Conservation (phyloP, 257 asterid species). For the Ajuga chamaepitys region DNA sequence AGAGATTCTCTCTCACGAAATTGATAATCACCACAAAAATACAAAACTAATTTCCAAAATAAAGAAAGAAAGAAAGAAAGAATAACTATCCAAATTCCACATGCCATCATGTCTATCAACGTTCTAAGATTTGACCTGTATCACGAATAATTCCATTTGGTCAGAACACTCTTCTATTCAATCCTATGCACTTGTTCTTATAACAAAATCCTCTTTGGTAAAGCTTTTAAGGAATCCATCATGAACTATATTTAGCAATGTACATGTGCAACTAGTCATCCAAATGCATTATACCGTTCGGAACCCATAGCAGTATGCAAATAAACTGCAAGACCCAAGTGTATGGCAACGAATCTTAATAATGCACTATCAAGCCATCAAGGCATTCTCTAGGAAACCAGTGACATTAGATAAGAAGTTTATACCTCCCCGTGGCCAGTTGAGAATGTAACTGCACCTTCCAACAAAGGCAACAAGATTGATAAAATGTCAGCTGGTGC, state of each 20-base stretch:
- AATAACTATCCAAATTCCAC: too few species aligned
- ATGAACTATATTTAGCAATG: neutral
- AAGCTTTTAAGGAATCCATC: neutral
- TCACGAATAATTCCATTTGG: too few species aligned
- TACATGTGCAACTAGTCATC: neutral
- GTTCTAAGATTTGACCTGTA: too few species aligned
- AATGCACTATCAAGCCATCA: neutral
- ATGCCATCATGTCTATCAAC: too few species aligned
- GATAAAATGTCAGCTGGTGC: constrained; percentile 83
- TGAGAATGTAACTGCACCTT: constrained; percentile 62
- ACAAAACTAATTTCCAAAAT: too few species aligned
- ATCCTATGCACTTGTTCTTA: too few species aligned
- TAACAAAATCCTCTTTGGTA: too few species aligned
- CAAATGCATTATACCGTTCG: neutral
- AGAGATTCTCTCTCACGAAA: too few species aligned
- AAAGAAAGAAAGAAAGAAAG: too few species aligned
- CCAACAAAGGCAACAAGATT: constrained; percentile 74
- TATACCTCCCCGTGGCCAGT: constrained; percentile 94
- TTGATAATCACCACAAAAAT: too few species aligned
- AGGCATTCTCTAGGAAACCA: constrained; percentile 5
- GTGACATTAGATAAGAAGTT: neutral
- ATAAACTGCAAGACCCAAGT: neutral
- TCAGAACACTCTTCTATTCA: too few species aligned
- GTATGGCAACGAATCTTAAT: constrained; percentile 2
- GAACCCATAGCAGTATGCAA: too few species aligned